Base-by-base conservation (phyloP, 2,329 filamentous ascomycete genomes). In the Monilinia polystroma region DNA sequence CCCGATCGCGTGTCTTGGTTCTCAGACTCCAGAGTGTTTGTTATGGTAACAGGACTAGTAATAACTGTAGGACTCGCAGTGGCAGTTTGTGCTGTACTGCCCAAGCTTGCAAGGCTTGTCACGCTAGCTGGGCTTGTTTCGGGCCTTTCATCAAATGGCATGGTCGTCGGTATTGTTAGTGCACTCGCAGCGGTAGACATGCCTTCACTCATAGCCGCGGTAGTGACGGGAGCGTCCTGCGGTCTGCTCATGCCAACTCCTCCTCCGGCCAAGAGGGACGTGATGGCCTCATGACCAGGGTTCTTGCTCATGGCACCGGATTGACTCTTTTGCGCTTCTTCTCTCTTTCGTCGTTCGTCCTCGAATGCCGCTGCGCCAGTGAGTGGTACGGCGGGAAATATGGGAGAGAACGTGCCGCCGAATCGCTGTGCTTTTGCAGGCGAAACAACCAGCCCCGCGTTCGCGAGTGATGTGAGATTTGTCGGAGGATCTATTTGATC, bases 211-310 rank as follows among this genome's bases (percentile, higher is more conserved):
- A 76, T 72, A n/a, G 68, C 63, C 26, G 70, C 73, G 23, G 72
- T 72, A 23, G 73, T 71, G 35, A 69, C 55, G 2, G 82, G 81
- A 69, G 80, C 81, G 75, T 87, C 84, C 66, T 81, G 79, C n/a
- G 83, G 78, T 68, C 83, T 84, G 75, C 83, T 86, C 79, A 87
- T 83, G 29, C 80, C 78, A 75, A 85, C 81, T 32, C 81, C 80
- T 66, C 79, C 81, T 55, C 81, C 82, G 47, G 84, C 83, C 78
- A 87, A 81, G 58, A 87, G 78, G 26, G 83, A 83, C 29, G 81
- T 79, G 41, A 87, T 77, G 43, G 81, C 83, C 68, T 79, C 81
- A 64, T 85, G 83, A n/a, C 80, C 79, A 26, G 84, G 82, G 64
- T 85, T 85, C 52, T 85, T 83, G 74, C 80, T 85, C 60, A 79